Base-by-base conservation (phyloP, 2,329 filamentous ascomycete species). In the Diaporthe caulivora region DNA sequence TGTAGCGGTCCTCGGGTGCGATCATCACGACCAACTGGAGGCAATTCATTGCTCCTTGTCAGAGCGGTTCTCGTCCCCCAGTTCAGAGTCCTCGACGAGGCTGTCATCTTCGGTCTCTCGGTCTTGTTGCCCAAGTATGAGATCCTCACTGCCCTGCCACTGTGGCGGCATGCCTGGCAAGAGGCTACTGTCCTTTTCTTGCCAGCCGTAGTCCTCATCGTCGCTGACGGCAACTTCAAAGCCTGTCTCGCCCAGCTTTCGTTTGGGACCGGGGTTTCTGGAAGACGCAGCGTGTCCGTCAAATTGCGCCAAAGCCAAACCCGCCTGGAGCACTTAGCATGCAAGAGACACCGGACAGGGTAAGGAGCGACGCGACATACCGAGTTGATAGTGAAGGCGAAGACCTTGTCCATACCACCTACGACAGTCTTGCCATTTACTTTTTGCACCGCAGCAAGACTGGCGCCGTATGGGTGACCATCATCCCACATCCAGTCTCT, bases 171-270 rank as follows among this genome's bases (percentile, higher is more conserved):
- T 88, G 4, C 83, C 84, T 15, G 90, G 90, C 77, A 91, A 83
- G 67, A 88, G 86, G 71, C 89, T 87, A 72, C 92, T 91, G 77
- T 92, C 91, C 57, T 90, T 89, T 69, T 93, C 89, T 51, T 88
- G 88, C 92, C 92, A 95, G 18, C 92, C 92, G 78, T 94, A 94
- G 78, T 93, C 90, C 76, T 94, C 92, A 74, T 92, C 91, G 21
- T 87, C 86, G 40, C 89, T 92, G 75, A 91, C 90, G 2, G 89
- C 86, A 58, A 91, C 85, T 77, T 91, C 90, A 64, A 90, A 84
- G 69, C 87, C 88, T 6, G 91, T 88, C 57, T 92, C 88, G 44
- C 84, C 85, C 70, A 93, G 85, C 80, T 94, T 90, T 77, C 93
- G 87, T 83, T 95, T 95, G 42, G 83, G 85, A 37, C 84, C 83